phyloP scores from a whole-genome alignment of 352 stramenopile genomes.

The Thalassiosira hispida region DNA sequence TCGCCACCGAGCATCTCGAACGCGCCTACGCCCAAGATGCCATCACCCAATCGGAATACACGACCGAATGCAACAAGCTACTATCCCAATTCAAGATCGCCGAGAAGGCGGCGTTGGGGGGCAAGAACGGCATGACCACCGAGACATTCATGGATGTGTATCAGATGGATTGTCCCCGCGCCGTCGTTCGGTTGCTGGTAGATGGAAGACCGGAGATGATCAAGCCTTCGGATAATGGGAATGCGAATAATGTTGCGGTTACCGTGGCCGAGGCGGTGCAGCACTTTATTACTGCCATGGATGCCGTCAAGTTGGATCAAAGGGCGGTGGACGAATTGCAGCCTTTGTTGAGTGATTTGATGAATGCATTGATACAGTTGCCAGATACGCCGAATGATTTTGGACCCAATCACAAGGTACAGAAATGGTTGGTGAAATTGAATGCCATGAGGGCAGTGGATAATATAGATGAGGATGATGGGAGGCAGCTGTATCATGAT shows the following conservation, averaged over 20 bases:
- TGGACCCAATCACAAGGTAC: slow-evolving; percentile 91
- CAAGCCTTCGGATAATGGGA: slow-evolving; percentile 87
- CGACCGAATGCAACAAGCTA: slow-evolving; percentile 94
- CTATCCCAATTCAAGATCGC: slow-evolving; percentile 98
- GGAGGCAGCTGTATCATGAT: slow-evolving; percentile 94
- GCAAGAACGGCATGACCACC: slow-evolving; percentile 66
- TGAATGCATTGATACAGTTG: slow-evolving; percentile 92
- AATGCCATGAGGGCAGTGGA: slow-evolving; percentile 96
- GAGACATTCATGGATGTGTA: slow-evolving; percentile 93
- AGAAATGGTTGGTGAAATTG: slow-evolving; percentile 94
- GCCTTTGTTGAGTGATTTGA: slow-evolving; percentile 95
- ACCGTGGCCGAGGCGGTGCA: slow-evolving; percentile 94
- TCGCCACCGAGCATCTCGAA: slow-evolving; percentile 96
- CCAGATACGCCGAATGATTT: slow-evolving; percentile 94
- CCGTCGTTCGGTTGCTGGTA: slow-evolving; percentile 91
- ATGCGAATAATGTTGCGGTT: slow-evolving; percentile 26
- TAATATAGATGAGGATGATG: slow-evolving; percentile 93
- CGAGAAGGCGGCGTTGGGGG: slow-evolving; percentile 89
- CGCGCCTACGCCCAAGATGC: slow-evolving; percentile 95
- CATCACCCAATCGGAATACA: slow-evolving; percentile 94
- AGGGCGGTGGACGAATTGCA: slow-evolving; percentile 97
- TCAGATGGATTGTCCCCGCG: slow-evolving; percentile 95
- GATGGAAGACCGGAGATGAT: slow-evolving; percentile 93
- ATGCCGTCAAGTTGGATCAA: slow-evolving; percentile 97
- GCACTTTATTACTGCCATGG: slow-evolving; percentile 98